Base-by-base conservation (phyloP, 2,329 filamentous ascomycete species). In the Sclerotinia sclerotiorum region DNA sequence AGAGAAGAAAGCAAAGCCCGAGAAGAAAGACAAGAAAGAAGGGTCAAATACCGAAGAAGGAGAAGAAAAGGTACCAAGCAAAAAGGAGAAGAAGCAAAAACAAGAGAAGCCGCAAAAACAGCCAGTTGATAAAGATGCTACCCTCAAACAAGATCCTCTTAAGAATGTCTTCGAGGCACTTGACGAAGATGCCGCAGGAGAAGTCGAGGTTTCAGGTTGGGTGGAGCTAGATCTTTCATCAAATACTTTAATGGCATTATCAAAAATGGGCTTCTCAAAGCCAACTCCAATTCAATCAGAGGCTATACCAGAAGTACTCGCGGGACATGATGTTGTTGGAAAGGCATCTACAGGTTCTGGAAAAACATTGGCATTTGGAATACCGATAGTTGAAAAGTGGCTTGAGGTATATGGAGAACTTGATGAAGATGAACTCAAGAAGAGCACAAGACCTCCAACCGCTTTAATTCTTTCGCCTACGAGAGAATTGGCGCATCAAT, bases 281-380 rank as follows among this genome's bases (percentile, higher is more conserved):
- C 95, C 95, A 0, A 97, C 94, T 0, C 80, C 85, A 0, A 97
- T 99, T 69, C 95, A 99, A 78, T 80, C 84, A 27, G 84, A 87
- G 46, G 84, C 92, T 0, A 97, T 99, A 73, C 94, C 95, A 0
- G 86, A 91, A 65, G 91, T 97, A 57, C 78, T 94, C 27, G 86
- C 87, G 7, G 94, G 94, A 0, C 91, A 92, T 77, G 94, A 99
- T 79, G 90, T 98, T 21, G 91, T 99, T 72, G 95, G 95, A 54
- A 99, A 99, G 81, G 95, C 95, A 2, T 90, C 94, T 15, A 99
- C 95, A 0, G 95, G 95, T 72, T 98, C 95, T 19, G 95, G 95
- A 74, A 99, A 99, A 81, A 99, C 95, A 0, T 82, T 99, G 56
- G 94, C 95, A 0, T 99, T 97, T 79, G 93, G 90, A 1, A 93